phyloP scores from a whole-genome alignment of 805 yeast species.

The Kurtzmaniella cleridarum region DNA sequence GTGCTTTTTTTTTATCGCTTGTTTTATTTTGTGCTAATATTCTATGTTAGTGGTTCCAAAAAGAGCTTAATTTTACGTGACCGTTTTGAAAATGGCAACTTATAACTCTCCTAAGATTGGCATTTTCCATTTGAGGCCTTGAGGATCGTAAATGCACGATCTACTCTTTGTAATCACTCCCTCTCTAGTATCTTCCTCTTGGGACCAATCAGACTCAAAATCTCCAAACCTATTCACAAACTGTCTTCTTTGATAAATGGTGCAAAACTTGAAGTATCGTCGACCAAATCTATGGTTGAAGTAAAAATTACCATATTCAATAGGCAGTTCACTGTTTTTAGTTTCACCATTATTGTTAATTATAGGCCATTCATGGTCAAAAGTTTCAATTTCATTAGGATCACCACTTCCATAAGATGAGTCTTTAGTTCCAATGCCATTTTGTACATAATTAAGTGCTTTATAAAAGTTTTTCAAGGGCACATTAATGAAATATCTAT shows the following conservation, averaged over 20 bases:
- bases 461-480: conserved; percentile 44
- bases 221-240: conserved; percentile 38
- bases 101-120: conserved; percentile 34
- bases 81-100: neutral
- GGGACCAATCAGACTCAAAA: conserved; percentile 26
- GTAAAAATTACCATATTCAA: conserved; percentile 21
- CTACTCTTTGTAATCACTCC: conserved; percentile 2
- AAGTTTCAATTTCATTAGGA: conserved; percentile 16
- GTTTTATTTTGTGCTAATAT: neutral
- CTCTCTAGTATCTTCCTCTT: conserved; percentile 9
- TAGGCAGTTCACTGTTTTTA: neutral
- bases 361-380: conserved; percentile 12
- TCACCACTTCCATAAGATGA: conserved; percentile 22
- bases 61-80: neutral
- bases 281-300: conserved; percentile 25
- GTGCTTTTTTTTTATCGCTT: conserved; percentile 1
- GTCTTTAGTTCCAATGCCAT: conserved; percentile 10
- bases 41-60: too few relatives aligned
- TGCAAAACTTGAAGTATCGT: conserved; percentile 34
- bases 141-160: conserved; percentile 28
- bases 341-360: neutral
- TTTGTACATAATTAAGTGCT: conserved; percentile 36
- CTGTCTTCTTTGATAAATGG: conserved; percentile 37
- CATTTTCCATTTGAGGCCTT: conserved; percentile 39
- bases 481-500: conserved; percentile 38